These are phyloP conservation scores for Tripterygium wilfordii DNA, from an alignment of 177 flowering plant species.

Conservation along the genomic window DNA sequence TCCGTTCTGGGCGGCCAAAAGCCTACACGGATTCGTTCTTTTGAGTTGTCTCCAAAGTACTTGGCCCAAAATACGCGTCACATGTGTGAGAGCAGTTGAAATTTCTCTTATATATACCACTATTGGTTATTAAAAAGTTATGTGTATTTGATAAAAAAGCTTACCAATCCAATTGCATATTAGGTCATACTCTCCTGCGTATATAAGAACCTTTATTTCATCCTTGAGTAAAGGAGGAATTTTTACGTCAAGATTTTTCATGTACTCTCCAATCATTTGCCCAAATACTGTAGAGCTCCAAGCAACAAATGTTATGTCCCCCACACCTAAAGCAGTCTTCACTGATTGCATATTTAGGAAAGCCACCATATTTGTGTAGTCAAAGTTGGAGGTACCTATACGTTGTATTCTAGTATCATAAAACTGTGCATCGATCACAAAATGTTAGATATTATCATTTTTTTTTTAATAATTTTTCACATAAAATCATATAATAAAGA, in stretches of 20 bases:
- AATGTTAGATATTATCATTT: neutral
- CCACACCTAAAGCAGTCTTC: conserved; percentile 56
- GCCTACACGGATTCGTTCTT: no score
- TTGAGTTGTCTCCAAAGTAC: no score
- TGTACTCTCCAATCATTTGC: conserved; percentile 61
- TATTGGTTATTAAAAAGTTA: neutral
- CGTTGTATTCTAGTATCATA: conserved; percentile 67
- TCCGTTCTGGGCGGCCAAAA: no score
- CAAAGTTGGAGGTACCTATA: conserved; percentile 50
- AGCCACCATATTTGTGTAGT: conserved; percentile 60
- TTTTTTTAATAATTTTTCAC: no score
- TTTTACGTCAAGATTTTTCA: conserved; percentile 61
- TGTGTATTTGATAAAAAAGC: neutral
- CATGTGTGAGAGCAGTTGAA: no score
- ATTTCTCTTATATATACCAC: no score
- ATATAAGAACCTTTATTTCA: conserved; percentile 49
- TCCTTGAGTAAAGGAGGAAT: conserved; percentile 63
- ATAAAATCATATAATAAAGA: no score
- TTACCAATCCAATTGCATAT: conserved; percentile 78
- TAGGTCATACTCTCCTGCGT: conserved; percentile 68
- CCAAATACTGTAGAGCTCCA: conserved; percentile 54
- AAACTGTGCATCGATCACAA: conserved; percentile 40
- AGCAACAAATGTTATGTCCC: conserved; percentile 56
- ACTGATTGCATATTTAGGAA: conserved; percentile 47
- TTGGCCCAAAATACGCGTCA: no score